These are phyloP conservation scores for Pythium sp. DNA, from an alignment of 352 stramenopile genomes.

Conservation along the genomic window DNA sequence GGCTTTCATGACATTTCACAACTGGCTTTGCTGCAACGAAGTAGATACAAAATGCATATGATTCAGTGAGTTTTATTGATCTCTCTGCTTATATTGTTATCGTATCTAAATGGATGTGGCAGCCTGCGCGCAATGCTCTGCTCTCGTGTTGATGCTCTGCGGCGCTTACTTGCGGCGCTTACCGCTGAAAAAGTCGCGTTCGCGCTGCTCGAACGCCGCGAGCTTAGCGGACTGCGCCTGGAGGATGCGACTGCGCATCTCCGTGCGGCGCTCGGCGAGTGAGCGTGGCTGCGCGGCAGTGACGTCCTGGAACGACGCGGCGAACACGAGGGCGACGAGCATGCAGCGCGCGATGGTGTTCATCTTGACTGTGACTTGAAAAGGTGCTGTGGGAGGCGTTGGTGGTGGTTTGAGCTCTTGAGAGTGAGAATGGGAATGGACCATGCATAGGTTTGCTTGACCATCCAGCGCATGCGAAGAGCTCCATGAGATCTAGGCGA, in stretches of 20 bases:
- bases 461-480: not conserved
- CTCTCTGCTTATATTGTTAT: too few species aligned
- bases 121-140: too few species aligned
- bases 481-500: not conserved
- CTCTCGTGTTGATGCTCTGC: not conserved
- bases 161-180: conserved; percentile 18
- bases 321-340: conserved; percentile 15
- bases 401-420: conserved; percentile 3
- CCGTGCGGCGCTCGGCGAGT: conserved; percentile 17
- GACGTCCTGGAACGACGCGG: conserved; percentile 12
- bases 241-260: conserved; percentile 24
- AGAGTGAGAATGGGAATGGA: conserved; percentile 6
- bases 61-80: too few species aligned
- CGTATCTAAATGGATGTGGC: too few species aligned
- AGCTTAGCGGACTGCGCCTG: conserved; percentile 19
- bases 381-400: not conserved
- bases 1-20: conserved; percentile 1
- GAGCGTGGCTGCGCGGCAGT: conserved; percentile 16
- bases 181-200: conserved; percentile 25
- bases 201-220: conserved; percentile 22
- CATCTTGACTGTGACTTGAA: conserved; percentile 8
- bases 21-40: too few species aligned
- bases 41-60: too few species aligned
- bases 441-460: not conserved
- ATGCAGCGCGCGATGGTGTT: conserved; percentile 15